A percentile compares a stretch with the other conserved stretches of the same genome.
Evolutionary conservation across 345 rosid genomes (phyloP).

Genomic region (Eucalyptus cladocalyx): DNA sequence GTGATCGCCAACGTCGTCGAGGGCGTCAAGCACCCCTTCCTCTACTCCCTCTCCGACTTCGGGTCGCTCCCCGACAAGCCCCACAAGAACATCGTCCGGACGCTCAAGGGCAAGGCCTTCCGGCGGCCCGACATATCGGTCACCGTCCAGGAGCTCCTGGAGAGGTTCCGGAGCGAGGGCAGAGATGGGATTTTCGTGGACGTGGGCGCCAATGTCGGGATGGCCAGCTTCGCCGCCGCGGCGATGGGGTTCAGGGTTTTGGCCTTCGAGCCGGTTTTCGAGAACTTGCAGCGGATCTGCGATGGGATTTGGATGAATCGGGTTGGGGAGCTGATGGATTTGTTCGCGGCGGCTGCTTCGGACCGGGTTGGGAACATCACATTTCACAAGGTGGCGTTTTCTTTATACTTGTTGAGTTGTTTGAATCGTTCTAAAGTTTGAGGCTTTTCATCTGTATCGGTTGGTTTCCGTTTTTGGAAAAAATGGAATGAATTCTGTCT

Average conservation of each 20-base stretch:
- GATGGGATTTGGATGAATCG: constrained; percentile 95
- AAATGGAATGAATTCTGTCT: neutral
- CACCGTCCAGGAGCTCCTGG: constrained; percentile 67
- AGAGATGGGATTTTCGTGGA: constrained; percentile 61
- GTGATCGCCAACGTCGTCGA: constrained; percentile 80
- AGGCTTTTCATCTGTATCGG: neutral
- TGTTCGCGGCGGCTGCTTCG: constrained; percentile 84
- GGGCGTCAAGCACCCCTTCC: constrained; percentile 65
- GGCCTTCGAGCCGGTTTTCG: constrained; percentile 87
- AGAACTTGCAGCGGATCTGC: constrained; percentile 92
- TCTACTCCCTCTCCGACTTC: constrained; percentile 77
- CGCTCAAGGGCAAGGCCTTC: constrained; percentile 86
- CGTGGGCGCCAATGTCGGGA: constrained; percentile 97
- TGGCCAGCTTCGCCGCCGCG: constrained; percentile 94
- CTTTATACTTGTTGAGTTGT: neutral
- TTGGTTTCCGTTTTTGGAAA: neutral
- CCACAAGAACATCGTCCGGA: constrained; percentile 84
- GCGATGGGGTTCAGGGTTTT: constrained; percentile 87
- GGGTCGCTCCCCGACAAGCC: constrained; percentile 90
- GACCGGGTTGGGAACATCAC: constrained; percentile 74
- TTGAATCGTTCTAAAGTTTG: neutral
- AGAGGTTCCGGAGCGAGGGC: constrained; percentile 19
- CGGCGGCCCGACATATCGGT: constrained; percentile 84
- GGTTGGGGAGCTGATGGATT: constrained; percentile 54
- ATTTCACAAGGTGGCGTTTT: constrained; percentile 57